These are phyloP conservation scores for Saussurea involucrata DNA, from an alignment of 129 eudicot genomes.

Conservation along the genomic window DNA sequence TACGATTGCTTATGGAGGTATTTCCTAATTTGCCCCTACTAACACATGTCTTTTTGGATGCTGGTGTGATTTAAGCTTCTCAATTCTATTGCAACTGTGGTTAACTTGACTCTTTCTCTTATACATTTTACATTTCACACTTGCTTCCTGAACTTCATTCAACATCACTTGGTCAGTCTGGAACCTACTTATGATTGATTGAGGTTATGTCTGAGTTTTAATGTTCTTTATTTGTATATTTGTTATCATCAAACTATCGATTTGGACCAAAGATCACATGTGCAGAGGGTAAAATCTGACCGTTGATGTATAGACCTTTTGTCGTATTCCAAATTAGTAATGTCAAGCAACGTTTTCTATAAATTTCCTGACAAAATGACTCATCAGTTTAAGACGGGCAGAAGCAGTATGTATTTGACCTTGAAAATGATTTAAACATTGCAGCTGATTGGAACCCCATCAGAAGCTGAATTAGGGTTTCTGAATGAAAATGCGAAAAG, in stretches of 20 bases:
- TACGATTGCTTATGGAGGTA: conserved; percentile 88
- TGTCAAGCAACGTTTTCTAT: too few species aligned
- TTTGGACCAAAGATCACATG: background rate
- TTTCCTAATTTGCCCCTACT: background rate
- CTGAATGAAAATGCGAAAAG: conserved; percentile 77
- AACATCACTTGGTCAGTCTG: background rate
- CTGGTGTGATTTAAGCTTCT: background rate
- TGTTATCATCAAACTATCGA: too few species aligned
- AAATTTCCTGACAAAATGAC: too few species aligned
- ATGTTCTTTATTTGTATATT: background rate
- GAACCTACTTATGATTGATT: background rate
- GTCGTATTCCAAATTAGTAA: background rate
- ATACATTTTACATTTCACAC: background rate
- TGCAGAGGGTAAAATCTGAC: background rate
- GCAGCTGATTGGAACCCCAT: conserved; percentile 92
- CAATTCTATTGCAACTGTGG: background rate
- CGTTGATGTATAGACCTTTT: background rate
- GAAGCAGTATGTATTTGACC: background rate
- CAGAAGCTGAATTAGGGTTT: conserved; percentile 81
- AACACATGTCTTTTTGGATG: background rate
- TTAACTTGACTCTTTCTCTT: background rate
- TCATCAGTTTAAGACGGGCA: too few species aligned
- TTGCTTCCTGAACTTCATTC: background rate
- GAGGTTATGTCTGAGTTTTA: background rate
- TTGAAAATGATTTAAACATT: conserved; percentile 7